Evolutionary conservation across 352 stramenopile genomes (phyloP).

Genomic region (Peronosclerospora sorghi): DNA sequence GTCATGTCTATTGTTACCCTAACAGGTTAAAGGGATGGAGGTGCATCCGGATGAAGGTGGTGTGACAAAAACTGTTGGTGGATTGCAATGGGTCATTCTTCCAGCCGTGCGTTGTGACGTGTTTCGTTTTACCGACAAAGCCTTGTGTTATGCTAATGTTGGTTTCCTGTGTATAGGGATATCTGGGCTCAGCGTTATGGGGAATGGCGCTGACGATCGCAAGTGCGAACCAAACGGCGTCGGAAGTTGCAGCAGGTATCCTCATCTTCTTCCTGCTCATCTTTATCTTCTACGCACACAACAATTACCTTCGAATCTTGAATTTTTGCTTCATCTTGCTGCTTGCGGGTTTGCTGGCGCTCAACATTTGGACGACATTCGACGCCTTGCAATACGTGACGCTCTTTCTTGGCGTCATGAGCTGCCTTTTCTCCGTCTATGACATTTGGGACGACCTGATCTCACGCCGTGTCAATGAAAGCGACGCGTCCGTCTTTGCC

Average conservation of each 20-base stretch:
- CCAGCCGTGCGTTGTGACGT: conserved; percentile 33
- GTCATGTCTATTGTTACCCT: too few relatives aligned
- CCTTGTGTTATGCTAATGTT: not conserved
- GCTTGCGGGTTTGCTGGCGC: conserved; percentile 58
- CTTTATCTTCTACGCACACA: conserved; percentile 85
- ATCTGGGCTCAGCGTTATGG: conserved; percentile 79
- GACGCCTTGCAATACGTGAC: conserved; percentile 74
- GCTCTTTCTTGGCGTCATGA: conserved; percentile 86
- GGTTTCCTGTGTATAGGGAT: conserved; percentile 32
- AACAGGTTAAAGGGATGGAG: conserved; percentile 78
- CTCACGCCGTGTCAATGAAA: conserved; percentile 79
- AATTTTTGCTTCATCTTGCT: conserved; percentile 80
- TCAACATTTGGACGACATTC: conserved; percentile 55
- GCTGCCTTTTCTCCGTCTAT: conserved; percentile 86
- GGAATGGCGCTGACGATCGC: conserved; percentile 79
- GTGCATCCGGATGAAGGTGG: conserved; percentile 82
- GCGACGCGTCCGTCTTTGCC: conserved; percentile 80
- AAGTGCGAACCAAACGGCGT: conserved; percentile 41
- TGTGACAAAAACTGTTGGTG: conserved; percentile 74
- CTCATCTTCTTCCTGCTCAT: conserved; percentile 82
- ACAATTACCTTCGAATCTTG: conserved; percentile 72
- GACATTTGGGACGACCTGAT: conserved; percentile 89
- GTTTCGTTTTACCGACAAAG: not conserved
- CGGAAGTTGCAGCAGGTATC: conserved; percentile 65
- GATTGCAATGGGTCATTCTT: conserved; percentile 60